Evolutionary conservation across 306 rosid genomes (phyloP).

Genomic region (Cicer cuneatum): DNA sequence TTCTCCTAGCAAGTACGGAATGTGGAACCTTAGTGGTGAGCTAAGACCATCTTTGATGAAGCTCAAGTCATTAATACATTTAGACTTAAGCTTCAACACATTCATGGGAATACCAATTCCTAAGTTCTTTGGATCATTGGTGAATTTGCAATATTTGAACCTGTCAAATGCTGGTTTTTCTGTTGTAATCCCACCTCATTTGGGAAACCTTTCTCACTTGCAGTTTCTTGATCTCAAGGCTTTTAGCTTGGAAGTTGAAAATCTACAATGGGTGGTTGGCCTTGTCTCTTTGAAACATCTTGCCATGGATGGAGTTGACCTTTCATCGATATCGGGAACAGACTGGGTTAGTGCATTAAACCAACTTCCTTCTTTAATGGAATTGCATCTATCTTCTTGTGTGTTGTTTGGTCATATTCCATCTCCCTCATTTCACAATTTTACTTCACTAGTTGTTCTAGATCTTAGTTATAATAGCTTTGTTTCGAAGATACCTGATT

Average conservation of each 20-base stretch:
- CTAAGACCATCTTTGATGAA: slow-evolving; percentile 52
- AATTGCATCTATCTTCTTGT: slow-evolving; percentile 41
- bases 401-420: slow-evolving; percentile 26
- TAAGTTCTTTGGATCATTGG: slow-evolving; percentile 46
- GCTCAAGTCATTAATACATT: slow-evolving; percentile 48
- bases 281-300: slow-evolving; percentile 52
- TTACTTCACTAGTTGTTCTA: slow-evolving; percentile 53
- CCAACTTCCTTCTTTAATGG: slow-evolving; percentile 43
- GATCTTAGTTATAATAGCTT: slow-evolving; percentile 40
- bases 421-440: slow-evolving; percentile 36
- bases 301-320: slow-evolving; percentile 45
- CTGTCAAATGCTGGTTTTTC: slow-evolving; percentile 53
- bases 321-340: slow-evolving; percentile 43
- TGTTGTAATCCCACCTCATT: slow-evolving; percentile 43
- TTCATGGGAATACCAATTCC: slow-evolving; percentile 47
- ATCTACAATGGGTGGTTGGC: slow-evolving; percentile 48
- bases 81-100: slow-evolving; percentile 59
- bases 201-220: slow-evolving; percentile 53
- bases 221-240: slow-evolving; percentile 45
- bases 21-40: slow-evolving; percentile 52
- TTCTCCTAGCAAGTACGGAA: slow-evolving; percentile 37
- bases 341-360: slow-evolving; percentile 43
- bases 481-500: slow-evolving; percentile 49
- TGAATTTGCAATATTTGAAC: slow-evolving; percentile 54
- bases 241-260: slow-evolving; percentile 15